Evolutionary conservation across 2,329 filamentous ascomycete species (phyloP).

Genomic region (Akanthomyces dipterigenus): DNA sequence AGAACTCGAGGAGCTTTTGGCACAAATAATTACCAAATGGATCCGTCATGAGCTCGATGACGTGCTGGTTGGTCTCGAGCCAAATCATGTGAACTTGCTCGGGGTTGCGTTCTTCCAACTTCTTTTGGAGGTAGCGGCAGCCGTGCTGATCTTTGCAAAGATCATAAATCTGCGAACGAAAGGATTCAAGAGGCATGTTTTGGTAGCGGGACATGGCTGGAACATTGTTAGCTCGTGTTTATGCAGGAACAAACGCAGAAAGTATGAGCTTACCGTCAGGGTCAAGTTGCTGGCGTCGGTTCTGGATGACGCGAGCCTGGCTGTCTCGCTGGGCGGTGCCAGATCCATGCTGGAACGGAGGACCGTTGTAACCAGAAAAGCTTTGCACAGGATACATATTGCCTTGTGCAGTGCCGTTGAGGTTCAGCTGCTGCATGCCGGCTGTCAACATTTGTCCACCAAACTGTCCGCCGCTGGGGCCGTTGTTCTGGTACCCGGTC

Average conservation of each 20-base stretch:
- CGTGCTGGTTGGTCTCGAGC: slow-evolving; percentile 84
- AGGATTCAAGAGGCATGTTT: slow-evolving; percentile 73
- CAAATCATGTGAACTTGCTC: slow-evolving; percentile 90
- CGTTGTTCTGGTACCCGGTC: slow-evolving; percentile 21
- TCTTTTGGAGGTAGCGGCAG: slow-evolving; percentile 93
- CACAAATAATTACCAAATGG: slow-evolving; percentile 99
- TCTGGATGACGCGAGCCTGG: slow-evolving; percentile 68
- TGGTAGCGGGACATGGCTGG: slow-evolving; percentile 71
- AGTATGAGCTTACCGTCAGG: slow-evolving; percentile 51
- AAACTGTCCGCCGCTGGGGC: slow-evolving; percentile 1
- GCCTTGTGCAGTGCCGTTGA: slow-evolving; percentile 38
- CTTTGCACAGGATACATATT: slow-evolving; percentile 49
- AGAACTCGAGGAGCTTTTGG: slow-evolving; percentile 94
- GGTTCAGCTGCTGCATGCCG: slow-evolving; percentile 60
- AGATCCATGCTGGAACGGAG: slow-evolving; percentile 37
- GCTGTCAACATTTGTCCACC: slow-evolving; percentile 55
- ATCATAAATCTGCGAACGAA: slow-evolving; percentile 76
- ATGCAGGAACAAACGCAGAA: background rate
- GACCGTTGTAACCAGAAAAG: slow-evolving; percentile 49
- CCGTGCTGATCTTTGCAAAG: slow-evolving; percentile 98
- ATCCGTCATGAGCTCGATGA: slow-evolving; percentile 97
- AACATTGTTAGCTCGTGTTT: slow-evolving; percentile 23
- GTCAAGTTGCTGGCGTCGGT: slow-evolving; percentile 66
- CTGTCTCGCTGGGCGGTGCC: slow-evolving; percentile 60
- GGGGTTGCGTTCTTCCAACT: slow-evolving; percentile 81